These are phyloP conservation scores for Colletotrichum musae DNA, from an alignment of 2,329 filamentous ascomycete genomes.

Conservation along the genomic window DNA sequence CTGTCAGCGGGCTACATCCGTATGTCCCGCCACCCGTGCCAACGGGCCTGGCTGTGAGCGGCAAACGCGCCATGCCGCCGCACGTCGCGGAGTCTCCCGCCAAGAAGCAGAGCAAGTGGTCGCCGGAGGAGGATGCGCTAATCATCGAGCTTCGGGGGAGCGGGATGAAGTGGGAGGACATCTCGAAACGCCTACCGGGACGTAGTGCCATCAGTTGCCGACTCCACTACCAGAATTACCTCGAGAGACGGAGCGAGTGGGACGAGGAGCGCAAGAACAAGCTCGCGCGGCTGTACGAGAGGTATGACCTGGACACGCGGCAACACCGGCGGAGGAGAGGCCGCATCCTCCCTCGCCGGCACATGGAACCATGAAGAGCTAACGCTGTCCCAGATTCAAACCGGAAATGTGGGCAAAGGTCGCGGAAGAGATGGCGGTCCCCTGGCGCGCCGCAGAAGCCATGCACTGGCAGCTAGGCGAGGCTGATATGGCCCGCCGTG, in stretches of 20 bases:
- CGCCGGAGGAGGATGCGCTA: slow-evolving; percentile 89
- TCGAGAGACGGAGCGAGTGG: slow-evolving; percentile 94
- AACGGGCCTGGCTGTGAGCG: slow-evolving; percentile 50
- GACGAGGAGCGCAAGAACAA: slow-evolving; percentile 99
- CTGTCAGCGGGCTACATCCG: slow-evolving; percentile 39
- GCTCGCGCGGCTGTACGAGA: slow-evolving; percentile 92
- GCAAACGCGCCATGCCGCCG: slow-evolving; percentile 67
- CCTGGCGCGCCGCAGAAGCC: slow-evolving; percentile 94
- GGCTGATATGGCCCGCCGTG: slow-evolving; percentile 91
- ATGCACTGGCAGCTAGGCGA: slow-evolving; percentile 99
- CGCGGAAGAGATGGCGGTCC: slow-evolving; percentile 93
- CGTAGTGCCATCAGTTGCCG: slow-evolving; percentile 95
- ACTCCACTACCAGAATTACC: slow-evolving; percentile 96
- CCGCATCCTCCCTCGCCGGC: neutral
- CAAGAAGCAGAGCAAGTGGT: slow-evolving; percentile 98
- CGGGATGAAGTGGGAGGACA: slow-evolving; percentile 99
- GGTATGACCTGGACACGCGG: slow-evolving; percentile 71
- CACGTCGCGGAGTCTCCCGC: slow-evolving; percentile 78
- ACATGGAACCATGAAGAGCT: slow-evolving; percentile 16
- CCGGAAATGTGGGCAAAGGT: slow-evolving; percentile 98
- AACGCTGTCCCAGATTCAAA: slow-evolving; percentile 79
- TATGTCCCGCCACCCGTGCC: slow-evolving; percentile 48
- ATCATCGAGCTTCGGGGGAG: slow-evolving; percentile 92
- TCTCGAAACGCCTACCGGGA: slow-evolving; percentile 90
- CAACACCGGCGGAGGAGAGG: neutral